Conservation (phyloP, 2,329 filamentous ascomycete genomes). For the Cercospora brassicicola region DNA sequence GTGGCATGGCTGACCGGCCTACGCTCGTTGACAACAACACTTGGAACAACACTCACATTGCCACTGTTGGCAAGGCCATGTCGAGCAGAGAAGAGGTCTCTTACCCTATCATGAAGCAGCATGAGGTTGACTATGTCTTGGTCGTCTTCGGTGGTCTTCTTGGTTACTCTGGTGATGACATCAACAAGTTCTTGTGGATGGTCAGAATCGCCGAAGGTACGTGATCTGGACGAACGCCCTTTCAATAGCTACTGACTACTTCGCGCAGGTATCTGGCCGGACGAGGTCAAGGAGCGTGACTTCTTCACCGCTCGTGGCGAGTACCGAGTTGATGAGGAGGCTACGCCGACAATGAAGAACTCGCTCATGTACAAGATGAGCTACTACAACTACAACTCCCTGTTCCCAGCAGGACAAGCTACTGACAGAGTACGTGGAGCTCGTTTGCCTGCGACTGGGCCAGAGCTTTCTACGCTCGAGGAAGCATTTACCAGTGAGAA, state of each 20-base stretch:
- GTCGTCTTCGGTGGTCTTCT: constrained; percentile 94
- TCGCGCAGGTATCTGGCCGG: constrained; percentile 76
- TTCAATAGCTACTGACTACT: constrained; percentile 15
- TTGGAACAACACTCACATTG: constrained; percentile 99
- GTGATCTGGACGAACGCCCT: background rate
- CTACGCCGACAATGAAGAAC: constrained; percentile 97
- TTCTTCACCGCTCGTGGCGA: constrained; percentile 94
- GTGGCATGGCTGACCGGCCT: constrained; percentile 96
- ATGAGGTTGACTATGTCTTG: constrained; percentile 98
- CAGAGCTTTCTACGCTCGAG: constrained; percentile 83
- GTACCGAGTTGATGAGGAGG: constrained; percentile 89
- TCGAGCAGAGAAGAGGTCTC: constrained; percentile 95
- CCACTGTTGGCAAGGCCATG: constrained; percentile 98
- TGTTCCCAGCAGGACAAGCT: constrained; percentile 91
- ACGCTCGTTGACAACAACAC: constrained; percentile 99
- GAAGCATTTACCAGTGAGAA: constrained; percentile 99
- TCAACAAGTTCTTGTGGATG: constrained; percentile 99
- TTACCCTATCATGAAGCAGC: constrained; percentile 96
- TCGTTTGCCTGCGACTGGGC: constrained; percentile 77
- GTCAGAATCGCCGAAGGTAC: constrained; percentile 90
- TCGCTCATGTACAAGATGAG: constrained; percentile 99
- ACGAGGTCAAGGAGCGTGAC: constrained; percentile 94
- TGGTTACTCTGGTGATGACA: constrained; percentile 96
- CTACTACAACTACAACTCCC: constrained; percentile 92
- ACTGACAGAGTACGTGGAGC: constrained; percentile 83